Evolutionary conservation across 1,284 basidiomycete species (phyloP).

Genomic region (Boletus smithii): DNA sequence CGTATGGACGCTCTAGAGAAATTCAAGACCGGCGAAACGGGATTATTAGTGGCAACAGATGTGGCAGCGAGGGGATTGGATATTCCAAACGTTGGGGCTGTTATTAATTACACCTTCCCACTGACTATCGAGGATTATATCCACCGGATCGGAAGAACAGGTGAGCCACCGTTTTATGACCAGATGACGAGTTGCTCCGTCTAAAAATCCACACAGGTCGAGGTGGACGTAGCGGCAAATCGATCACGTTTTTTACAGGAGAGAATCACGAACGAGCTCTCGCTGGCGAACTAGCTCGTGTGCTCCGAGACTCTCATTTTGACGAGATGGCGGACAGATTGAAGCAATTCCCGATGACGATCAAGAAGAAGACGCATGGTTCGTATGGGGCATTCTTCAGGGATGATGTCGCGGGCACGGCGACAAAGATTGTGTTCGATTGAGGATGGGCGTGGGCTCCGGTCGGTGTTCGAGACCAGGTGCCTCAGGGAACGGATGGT

Average conservation of each 20-base stretch:
- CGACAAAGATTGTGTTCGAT: constrained; percentile 86
- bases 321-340: constrained; percentile 64
- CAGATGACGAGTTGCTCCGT: not conserved
- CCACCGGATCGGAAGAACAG: constrained; percentile 94
- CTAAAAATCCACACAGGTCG: constrained; percentile 53
- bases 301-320: constrained; percentile 87
- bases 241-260: constrained; percentile 96
- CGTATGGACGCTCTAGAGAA: constrained; percentile 85
- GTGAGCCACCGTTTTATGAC: constrained; percentile 37
- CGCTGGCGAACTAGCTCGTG: constrained; percentile 91
- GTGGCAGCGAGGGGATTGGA: constrained; percentile 96
- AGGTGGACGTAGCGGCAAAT: constrained; percentile 87
- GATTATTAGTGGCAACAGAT: constrained; percentile 93
- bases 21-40: constrained; percentile 85
- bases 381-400: constrained; percentile 84
- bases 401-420: constrained; percentile 72
- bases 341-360: constrained; percentile 91
- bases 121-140: constrained; percentile 95
- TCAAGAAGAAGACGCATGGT: constrained; percentile 92
- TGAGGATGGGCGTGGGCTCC: constrained; percentile 19
- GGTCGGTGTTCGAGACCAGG: too few relatives aligned
- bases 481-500: too few relatives aligned
- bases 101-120: constrained; percentile 97
- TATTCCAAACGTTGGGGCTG: constrained; percentile 92
- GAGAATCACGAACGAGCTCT: constrained; percentile 82